A percentile compares a stretch with the other conserved stretches of the same genome.
phyloP scores from a whole-genome alignment of 2,329 filamentous ascomycete species.

The Colletotrichum sp. region DNA sequence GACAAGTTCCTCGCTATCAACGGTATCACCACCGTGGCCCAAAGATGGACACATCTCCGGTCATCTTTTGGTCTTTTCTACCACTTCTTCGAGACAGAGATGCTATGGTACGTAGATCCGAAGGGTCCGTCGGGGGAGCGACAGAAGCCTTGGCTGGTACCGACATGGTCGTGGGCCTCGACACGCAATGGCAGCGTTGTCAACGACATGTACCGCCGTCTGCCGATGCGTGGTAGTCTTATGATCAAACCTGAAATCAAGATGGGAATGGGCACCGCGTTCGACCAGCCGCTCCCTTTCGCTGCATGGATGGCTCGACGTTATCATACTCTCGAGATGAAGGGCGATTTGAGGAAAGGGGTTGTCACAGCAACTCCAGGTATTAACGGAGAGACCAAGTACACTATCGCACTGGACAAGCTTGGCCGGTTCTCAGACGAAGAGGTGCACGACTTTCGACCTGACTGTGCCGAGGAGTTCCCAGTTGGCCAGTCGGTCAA shows the following conservation, averaged over 20 bases:
- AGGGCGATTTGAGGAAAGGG: neutral
- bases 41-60: neutral
- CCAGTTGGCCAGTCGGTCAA: neutral
- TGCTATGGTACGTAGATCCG: neutral
- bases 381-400: neutral
- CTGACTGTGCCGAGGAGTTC: neutral
- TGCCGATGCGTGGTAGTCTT: neutral
- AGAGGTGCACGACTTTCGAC: neutral
- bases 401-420: neutral
- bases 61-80: neutral
- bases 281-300: neutral
- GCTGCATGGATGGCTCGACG: neutral
- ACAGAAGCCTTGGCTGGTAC: neutral
- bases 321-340: neutral
- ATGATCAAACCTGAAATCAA: neutral
- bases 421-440: neutral
- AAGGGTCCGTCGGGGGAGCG: neutral
- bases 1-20: neutral
- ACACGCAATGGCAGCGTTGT: neutral
- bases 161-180: neutral
- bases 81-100: neutral
- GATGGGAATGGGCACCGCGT: neutral
- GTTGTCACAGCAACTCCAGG: neutral
- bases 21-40: neutral
- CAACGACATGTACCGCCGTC: neutral